Conservation (phyloP, 2,329 filamentous ascomycete genomes). For the Cladophialophora chaetospira region DNA sequence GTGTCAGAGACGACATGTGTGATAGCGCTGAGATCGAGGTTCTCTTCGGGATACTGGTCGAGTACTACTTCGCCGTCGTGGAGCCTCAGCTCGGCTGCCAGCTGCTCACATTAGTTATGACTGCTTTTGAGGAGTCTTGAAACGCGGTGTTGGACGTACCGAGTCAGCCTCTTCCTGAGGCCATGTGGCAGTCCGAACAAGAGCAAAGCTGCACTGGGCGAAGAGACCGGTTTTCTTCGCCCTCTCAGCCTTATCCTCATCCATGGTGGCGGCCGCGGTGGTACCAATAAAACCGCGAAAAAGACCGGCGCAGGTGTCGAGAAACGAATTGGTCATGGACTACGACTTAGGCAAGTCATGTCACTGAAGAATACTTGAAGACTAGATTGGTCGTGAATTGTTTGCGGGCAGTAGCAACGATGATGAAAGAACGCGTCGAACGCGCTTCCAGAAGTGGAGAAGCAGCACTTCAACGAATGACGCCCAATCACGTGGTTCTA, state of each 20-base stretch:
- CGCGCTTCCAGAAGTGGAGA: not conserved
- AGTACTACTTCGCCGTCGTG: constrained; percentile 53
- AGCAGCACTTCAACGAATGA: no score
- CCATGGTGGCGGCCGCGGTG: constrained; percentile 16
- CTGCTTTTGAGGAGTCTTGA: constrained; percentile 4
- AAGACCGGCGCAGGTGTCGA: constrained; percentile 19
- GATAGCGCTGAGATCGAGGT: constrained; percentile 35
- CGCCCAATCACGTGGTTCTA: no score
- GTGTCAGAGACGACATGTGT: constrained; percentile 73
- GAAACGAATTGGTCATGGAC: constrained; percentile 17
- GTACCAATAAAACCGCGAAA: constrained; percentile 21
- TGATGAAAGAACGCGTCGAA: no score
- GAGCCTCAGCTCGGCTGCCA: constrained; percentile 49
- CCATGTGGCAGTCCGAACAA: constrained; percentile 48
- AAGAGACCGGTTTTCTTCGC: constrained; percentile 39
- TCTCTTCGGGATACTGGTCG: constrained; percentile 41
- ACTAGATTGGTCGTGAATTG: no score
- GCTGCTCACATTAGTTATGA: constrained; percentile 38
- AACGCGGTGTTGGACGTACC: constrained; percentile 37
- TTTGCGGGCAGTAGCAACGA: no score
- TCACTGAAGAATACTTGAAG: constrained; percentile 5
- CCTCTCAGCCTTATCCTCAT: constrained; percentile 7
- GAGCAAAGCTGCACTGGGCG: constrained; percentile 49
- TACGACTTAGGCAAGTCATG: not conserved
- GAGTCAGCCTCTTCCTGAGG: constrained; percentile 43